Percentiles rank a stretch among this genome's conserved stretches.
Evolutionary conservation across 345 rosid genomes (phyloP).

Genomic region (Heritiera fomes): DNA sequence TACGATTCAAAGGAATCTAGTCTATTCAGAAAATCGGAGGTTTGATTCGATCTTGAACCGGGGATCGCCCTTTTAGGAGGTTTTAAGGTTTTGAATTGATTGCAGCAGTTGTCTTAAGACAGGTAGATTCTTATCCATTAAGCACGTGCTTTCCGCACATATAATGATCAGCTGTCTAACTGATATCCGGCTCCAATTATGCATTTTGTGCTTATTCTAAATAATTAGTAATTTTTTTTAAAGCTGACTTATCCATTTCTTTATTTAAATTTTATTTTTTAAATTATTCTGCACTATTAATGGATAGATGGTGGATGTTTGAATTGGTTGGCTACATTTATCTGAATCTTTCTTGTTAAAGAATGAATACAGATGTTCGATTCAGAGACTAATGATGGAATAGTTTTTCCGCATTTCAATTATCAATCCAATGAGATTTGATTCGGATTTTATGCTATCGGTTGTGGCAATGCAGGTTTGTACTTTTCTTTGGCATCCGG

Average conservation of each 20-base stretch:
- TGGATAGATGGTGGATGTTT: background rate
- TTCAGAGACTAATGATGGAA: background rate
- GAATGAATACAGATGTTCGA: background rate
- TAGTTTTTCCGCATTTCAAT: background rate
- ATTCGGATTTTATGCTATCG: background rate
- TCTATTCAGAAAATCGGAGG: background rate
- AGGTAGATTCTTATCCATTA: slow-evolving; percentile 3
- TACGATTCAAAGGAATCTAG: background rate
- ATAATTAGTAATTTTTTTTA: too few species aligned
- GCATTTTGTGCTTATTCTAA: background rate
- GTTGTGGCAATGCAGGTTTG: background rate
- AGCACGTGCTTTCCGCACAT: background rate
- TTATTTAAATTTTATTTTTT: background rate
- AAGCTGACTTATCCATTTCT: background rate
- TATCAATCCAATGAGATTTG: background rate
- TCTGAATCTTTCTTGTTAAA: background rate
- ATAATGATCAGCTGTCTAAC: slow-evolving; percentile 5
- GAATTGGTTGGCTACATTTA: background rate
- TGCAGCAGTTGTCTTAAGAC: background rate
- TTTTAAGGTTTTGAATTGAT: background rate
- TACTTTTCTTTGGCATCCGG: slow-evolving; percentile 19
- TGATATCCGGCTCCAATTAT: background rate
- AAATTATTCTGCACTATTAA: background rate
- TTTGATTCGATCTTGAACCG: slow-evolving; percentile 4
- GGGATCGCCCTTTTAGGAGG: background rate